Evolutionary conservation across 2,329 filamentous ascomycete genomes (phyloP).

Genomic region (Aspergillus pseudoviridinutans): DNA sequence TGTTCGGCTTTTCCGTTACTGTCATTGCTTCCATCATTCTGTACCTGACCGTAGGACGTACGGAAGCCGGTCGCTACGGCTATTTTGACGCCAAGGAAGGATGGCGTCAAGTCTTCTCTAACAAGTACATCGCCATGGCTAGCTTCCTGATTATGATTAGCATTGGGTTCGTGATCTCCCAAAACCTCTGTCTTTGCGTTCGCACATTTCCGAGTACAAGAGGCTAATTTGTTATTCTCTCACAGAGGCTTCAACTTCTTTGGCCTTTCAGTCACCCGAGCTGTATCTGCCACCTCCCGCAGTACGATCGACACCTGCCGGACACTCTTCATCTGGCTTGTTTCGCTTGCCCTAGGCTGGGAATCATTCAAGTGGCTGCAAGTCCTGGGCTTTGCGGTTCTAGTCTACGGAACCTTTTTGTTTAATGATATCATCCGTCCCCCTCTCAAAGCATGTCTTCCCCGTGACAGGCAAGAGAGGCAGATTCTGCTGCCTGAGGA

Average conservation of each 20-base stretch:
- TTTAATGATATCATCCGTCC: conserved; percentile 93
- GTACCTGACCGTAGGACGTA: conserved; percentile 72
- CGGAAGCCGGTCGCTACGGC: conserved; percentile 68
- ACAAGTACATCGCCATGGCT: conserved; percentile 67
- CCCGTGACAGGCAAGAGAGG: conserved; percentile 52
- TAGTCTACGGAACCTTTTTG: conserved; percentile 94
- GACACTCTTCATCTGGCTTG: conserved; percentile 93
- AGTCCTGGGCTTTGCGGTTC: conserved; percentile 77
- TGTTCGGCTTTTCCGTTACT: conserved; percentile 84
- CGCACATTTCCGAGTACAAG: neutral
- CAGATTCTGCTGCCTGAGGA: conserved; percentile 67
- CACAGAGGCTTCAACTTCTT: conserved; percentile 96
- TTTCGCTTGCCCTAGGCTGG: conserved; percentile 89
- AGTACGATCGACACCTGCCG: conserved; percentile 97
- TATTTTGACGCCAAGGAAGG: conserved; percentile 90
- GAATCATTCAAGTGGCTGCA: conserved; percentile 98
- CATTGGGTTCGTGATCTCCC: conserved; percentile 67
- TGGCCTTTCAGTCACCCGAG: conserved; percentile 85
- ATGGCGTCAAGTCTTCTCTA: conserved; percentile 71
- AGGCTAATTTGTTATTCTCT: conserved; percentile 2
- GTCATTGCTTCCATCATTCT: conserved; percentile 73
- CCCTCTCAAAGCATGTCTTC: conserved; percentile 66
- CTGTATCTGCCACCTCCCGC: conserved; percentile 84
- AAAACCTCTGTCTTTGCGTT: conserved; percentile 3
- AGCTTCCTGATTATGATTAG: conserved; percentile 94